Evolutionary conservation across 495 filamentous ascomycete genomes (phyloP).

Genomic region (Penicillium daleae): DNA sequence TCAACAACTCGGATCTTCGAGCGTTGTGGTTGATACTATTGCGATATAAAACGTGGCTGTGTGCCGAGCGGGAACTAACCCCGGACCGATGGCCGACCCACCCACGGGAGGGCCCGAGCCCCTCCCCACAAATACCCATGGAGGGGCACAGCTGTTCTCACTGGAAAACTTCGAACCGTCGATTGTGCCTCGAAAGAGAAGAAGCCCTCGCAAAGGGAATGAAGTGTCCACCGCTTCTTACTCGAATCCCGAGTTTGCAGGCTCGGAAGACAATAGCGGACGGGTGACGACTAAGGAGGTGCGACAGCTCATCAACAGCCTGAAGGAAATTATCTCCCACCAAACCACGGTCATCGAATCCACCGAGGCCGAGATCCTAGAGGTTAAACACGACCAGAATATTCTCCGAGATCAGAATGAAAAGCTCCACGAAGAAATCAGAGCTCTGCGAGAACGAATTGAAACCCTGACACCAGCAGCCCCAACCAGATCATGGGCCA

Average conservation of each 20-base stretch:
- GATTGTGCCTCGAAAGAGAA: neutral
- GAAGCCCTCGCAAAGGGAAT: neutral
- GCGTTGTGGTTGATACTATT: too few relatives aligned
- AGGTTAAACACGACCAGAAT: slow-evolving; percentile 14
- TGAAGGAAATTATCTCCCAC: neutral
- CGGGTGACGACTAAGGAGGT: neutral
- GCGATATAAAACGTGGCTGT: too few relatives aligned
- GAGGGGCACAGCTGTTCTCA: neutral
- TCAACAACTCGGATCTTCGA: too few relatives aligned
- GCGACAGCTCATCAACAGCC: neutral
- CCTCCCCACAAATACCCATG: neutral
- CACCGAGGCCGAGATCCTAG: neutral
- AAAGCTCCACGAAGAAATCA: slow-evolving; percentile 9
- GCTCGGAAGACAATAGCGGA: neutral
- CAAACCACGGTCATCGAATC: neutral
- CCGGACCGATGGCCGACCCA: neutral
- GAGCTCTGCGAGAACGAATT: slow-evolving; percentile 1
- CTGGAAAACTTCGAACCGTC: neutral
- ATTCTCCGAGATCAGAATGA: slow-evolving; percentile 8
- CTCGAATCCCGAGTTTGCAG: neutral
- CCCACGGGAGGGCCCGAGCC: neutral
- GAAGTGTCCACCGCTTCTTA: neutral
- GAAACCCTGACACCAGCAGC: neutral
- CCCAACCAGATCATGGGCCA: slow-evolving; percentile 7
- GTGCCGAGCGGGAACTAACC: too few relatives aligned